These are phyloP conservation scores for Mycena citricolor DNA, from an alignment of 1,284 basidiomycete genomes.

Conservation along the genomic window DNA sequence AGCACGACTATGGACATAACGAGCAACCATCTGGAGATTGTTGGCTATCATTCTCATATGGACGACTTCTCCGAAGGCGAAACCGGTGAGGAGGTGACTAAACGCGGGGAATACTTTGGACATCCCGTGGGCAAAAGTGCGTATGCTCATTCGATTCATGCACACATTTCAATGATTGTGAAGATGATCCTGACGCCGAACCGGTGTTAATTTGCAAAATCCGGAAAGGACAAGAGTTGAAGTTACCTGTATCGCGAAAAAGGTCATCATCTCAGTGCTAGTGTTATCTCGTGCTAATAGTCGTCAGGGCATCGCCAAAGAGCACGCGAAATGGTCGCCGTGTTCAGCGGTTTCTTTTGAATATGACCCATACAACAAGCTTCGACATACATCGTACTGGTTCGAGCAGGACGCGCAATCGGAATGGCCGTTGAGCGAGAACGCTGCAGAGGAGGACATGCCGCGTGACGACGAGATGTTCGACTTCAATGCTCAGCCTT, in stretches of 20 bases:
- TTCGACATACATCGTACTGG: conserved; percentile 97
- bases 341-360: conserved; percentile 95
- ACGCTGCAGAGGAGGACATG: conserved; percentile 80
- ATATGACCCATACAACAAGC: conserved; percentile 97
- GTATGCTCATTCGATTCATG: too few species aligned
- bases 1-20: conserved; percentile 79
- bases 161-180: conserved; percentile 2
- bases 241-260: conserved; percentile 88
- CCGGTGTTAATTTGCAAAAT: conserved; percentile 92
- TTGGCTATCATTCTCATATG: conserved; percentile 36
- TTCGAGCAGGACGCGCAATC: conserved; percentile 77
- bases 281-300: conserved; percentile 7
- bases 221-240: conserved; percentile 91
- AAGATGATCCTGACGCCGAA: conserved; percentile 58
- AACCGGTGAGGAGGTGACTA: conserved; percentile 68
- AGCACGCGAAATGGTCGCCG: conserved; percentile 99
- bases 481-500: conserved; percentile 84
- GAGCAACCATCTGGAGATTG: conserved; percentile 72
- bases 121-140: conserved; percentile 82
- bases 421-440: conserved; percentile 85
- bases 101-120: conserved; percentile 80
- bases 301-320: conserved; percentile 89
- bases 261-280: conserved; percentile 53
- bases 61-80: conserved; percentile 41
- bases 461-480: conserved; percentile 80